phyloP scores from a whole-genome alignment of 495 filamentous ascomycete genomes.

The Penicillium parvum region DNA sequence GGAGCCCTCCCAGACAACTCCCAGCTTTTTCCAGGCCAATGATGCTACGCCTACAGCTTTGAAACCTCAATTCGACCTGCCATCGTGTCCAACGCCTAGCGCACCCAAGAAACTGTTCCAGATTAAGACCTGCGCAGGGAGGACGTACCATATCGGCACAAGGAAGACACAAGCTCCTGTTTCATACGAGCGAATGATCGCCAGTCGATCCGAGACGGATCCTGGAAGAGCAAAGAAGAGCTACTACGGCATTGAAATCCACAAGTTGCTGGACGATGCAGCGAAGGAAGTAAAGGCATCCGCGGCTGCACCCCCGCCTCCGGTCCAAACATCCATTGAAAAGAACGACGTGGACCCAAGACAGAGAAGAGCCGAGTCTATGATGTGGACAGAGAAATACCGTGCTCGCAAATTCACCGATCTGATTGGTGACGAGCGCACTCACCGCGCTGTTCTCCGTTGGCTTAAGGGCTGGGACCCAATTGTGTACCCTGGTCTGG shows the following conservation, averaged over 20 bases:
- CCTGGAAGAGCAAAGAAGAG: constrained; percentile 71
- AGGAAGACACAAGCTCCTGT: constrained; percentile 44
- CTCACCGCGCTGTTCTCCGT: constrained; percentile 82
- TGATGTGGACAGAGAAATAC: constrained; percentile 87
- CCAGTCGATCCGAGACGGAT: constrained; percentile 61
- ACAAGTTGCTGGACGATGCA: constrained; percentile 66
- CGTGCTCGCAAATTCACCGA: constrained; percentile 89
- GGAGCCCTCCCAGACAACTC: neutral
- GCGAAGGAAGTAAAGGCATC: constrained; percentile 44
- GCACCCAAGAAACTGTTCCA: constrained; percentile 29
- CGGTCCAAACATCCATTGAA: constrained; percentile 37
- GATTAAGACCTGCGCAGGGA: constrained; percentile 65
- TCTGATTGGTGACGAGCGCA: constrained; percentile 88
- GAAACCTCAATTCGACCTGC: constrained; percentile 5
- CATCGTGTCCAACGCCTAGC: constrained; percentile 12
- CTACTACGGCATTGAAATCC: constrained; percentile 91
- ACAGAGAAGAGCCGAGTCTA: constrained; percentile 35
- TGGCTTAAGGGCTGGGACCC: constrained; percentile 95
- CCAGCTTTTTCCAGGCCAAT: neutral
- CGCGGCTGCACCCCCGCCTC: constrained; percentile 6
- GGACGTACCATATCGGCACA: constrained; percentile 49
- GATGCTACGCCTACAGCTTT: constrained; percentile 4
- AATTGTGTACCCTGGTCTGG: constrained; percentile 77
- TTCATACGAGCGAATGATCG: constrained; percentile 65
- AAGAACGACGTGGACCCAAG: constrained; percentile 29